Evolutionary conservation across 2,329 filamentous ascomycete genomes (phyloP).

Genomic region (Coniochaeta pulveracea): DNA sequence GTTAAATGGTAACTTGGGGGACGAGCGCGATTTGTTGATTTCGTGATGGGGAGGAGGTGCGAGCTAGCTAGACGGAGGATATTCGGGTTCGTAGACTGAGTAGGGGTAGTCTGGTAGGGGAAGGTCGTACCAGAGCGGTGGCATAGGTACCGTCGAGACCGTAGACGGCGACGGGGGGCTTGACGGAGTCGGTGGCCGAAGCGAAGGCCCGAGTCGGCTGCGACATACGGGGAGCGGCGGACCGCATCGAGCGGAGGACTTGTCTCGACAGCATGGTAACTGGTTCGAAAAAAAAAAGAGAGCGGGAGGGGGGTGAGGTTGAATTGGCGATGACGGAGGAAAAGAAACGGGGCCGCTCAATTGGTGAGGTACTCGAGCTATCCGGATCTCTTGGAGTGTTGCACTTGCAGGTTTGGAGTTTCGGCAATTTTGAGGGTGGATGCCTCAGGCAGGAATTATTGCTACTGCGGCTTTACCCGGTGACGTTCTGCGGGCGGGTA

Average conservation of each 20-base stretch:
- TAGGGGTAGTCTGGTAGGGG: neutral
- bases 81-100: neutral
- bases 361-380: constrained; percentile 11
- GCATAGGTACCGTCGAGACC: constrained; percentile 98
- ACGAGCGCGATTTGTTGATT: constrained; percentile 1
- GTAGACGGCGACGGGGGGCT: constrained; percentile 84
- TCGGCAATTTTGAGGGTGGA: constrained; percentile 31
- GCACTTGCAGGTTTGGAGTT: constrained; percentile 19
- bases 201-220: constrained; percentile 72
- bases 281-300: constrained; percentile 14
- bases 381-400: constrained; percentile 17
- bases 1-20: too few species aligned
- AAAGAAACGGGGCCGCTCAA: constrained; percentile 4
- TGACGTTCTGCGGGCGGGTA: constrained; percentile 5
- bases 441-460: constrained; percentile 30
- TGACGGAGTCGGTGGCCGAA: constrained; percentile 53
- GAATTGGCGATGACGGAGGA: constrained; percentile 15
- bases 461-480: constrained; percentile 3
- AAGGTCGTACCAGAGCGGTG: constrained; percentile 76
- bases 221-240: constrained; percentile 45
- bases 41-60: neutral
- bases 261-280: constrained; percentile 49
- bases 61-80: neutral
- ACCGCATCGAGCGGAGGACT: constrained; percentile 42
- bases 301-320: constrained; percentile 13